Conservation (phyloP, 2,329 filamentous ascomycete species). For the Arthrobotrys iridis region DNA sequence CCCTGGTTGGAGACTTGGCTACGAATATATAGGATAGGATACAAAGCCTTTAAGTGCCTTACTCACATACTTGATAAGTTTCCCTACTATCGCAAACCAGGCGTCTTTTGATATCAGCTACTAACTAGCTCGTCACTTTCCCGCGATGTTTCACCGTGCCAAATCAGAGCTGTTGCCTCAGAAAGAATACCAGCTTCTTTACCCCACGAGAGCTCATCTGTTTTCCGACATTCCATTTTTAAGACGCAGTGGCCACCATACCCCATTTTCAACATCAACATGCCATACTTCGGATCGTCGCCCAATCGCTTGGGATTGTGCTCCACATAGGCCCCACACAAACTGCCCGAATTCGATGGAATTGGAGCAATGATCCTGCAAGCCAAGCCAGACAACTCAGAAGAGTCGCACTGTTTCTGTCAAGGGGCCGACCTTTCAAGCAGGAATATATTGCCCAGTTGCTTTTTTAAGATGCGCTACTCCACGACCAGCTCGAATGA, state of each 20-base stretch:
- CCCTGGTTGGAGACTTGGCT: background rate
- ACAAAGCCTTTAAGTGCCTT: too few species aligned
- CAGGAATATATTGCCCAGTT: slow-evolving; percentile 35
- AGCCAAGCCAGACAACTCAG: slow-evolving; percentile 54
- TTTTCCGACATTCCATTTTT: slow-evolving; percentile 38
- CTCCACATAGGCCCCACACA: slow-evolving; percentile 43
- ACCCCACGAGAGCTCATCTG: slow-evolving; percentile 53
- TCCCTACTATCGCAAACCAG: background rate
- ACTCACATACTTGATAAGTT: background rate
- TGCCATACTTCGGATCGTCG: slow-evolving; percentile 35
- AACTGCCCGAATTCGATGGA: slow-evolving; percentile 34
- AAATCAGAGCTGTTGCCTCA: slow-evolving; percentile 28
- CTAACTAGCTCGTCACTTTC: slow-evolving; percentile 33
- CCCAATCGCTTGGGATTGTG: slow-evolving; percentile 50
- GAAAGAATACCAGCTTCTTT: slow-evolving; percentile 23
- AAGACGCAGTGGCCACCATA: slow-evolving; percentile 26
- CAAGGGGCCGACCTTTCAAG: slow-evolving; percentile 20
- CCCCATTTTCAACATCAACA: slow-evolving; percentile 41
- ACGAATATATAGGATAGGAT: too few species aligned
- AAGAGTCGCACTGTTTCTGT: slow-evolving; percentile 46
- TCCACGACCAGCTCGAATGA: slow-evolving; percentile 46
- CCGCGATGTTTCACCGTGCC: slow-evolving; percentile 37
- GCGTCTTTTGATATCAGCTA: slow-evolving; percentile 36
- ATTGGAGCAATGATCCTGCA: slow-evolving; percentile 37
- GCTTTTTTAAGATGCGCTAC: slow-evolving; percentile 50